Conservation (phyloP, 2,329 filamentous ascomycete species). For the Colletotrichum sp. region DNA sequence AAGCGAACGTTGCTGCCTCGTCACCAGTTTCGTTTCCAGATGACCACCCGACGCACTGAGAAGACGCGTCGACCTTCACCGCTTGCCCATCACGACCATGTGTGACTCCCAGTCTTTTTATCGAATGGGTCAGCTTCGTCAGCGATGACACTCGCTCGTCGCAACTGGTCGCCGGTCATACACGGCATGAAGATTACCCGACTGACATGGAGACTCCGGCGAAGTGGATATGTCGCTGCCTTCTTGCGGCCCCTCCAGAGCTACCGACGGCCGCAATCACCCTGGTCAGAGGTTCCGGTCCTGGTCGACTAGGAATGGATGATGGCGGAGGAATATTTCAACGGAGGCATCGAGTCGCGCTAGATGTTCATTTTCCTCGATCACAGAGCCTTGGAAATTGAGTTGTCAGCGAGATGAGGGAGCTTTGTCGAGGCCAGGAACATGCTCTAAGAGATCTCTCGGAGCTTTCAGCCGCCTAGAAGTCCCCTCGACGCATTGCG, state of each 20-base stretch:
- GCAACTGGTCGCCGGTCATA: neutral
- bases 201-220: neutral
- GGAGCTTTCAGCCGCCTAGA: no score
- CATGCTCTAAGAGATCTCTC: no score
- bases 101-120: no score
- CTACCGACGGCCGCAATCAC: neutral
- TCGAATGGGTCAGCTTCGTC: neutral
- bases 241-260: neutral
- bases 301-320: no score
- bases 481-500: no score
- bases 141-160: neutral
- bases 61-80: constrained; percentile 1
- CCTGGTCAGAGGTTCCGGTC: neutral
- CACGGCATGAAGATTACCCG: neutral
- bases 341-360: no score
- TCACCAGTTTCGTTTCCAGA: constrained; percentile 3
- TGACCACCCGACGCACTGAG: neutral
- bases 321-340: no score
- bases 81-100: neutral
- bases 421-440: no score
- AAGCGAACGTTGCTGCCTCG: neutral
- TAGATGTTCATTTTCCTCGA: no score
- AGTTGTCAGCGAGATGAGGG: no score
- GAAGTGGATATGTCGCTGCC: neutral
- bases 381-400: no score